Evolutionary conservation across 805 yeast genomes (phyloP).

Genomic region (Cyberlindnera nakhonratchasimensis): DNA sequence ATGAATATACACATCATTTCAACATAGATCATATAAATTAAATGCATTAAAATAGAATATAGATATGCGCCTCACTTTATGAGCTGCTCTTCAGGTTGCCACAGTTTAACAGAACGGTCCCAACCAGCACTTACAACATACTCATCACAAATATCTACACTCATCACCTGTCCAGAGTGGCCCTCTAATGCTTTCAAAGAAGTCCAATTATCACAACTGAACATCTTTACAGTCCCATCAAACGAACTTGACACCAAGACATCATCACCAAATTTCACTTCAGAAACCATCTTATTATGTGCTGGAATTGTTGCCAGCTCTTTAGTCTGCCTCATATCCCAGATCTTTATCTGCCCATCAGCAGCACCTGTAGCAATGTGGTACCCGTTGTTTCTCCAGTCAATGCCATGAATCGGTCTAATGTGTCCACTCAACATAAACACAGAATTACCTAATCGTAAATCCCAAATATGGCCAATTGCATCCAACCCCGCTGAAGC

Average conservation of each 20-base stretch:
- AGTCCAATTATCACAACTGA: constrained; percentile 73
- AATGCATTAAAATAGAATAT: too few species aligned
- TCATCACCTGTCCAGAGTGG: constrained; percentile 69
- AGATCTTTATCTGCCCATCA: constrained; percentile 73
- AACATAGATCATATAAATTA: too few species aligned
- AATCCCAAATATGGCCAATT: constrained; percentile 75
- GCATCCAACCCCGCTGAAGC: constrained; percentile 81
- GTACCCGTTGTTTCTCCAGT: constrained; percentile 74
- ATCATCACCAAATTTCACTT: constrained; percentile 44
- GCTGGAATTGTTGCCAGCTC: constrained; percentile 55
- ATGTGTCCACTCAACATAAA: constrained; percentile 63
- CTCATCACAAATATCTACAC: constrained; percentile 53
- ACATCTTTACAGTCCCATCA: constrained; percentile 62
- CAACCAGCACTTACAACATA: constrained; percentile 31
- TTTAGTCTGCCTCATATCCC: constrained; percentile 72
- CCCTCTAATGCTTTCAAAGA: constrained; percentile 48
- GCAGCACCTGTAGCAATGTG: constrained; percentile 81
- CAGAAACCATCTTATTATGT: constrained; percentile 70
- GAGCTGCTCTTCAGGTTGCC: constrained; percentile 36
- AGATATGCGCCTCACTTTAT: neutral
- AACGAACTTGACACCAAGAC: constrained; percentile 61
- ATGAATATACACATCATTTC: too few species aligned
- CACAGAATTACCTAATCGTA: constrained; percentile 69
- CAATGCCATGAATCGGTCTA: constrained; percentile 64
- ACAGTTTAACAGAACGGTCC: constrained; percentile 33